Conservation (phyloP, 805 yeast species). For the Metschnikowia proteae region DNA sequence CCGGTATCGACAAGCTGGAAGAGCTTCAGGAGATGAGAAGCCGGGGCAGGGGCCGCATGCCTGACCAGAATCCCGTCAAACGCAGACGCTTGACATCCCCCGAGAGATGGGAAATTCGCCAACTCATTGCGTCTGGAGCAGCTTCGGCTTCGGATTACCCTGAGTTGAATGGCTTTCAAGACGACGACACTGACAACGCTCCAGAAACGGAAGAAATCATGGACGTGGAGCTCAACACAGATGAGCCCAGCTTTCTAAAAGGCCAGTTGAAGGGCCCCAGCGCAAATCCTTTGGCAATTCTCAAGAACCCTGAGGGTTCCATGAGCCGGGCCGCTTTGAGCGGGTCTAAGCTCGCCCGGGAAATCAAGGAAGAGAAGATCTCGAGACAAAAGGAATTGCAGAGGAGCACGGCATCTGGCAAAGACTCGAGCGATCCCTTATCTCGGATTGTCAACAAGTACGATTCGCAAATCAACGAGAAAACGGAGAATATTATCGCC, state of each 20-base stretch:
- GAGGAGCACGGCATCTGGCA: constrained; percentile 21
- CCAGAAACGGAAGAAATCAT: constrained; percentile 44
- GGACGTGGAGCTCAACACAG: constrained; percentile 69
- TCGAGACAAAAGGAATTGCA: constrained; percentile 48
- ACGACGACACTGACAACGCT: constrained; percentile 19
- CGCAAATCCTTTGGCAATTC: constrained; percentile 51
- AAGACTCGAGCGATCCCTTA: constrained; percentile 11
- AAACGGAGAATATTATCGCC: constrained; percentile 12
- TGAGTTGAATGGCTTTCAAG: constrained; percentile 37
- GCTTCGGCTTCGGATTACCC: constrained; percentile 66
- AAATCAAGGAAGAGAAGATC: constrained; percentile 56
- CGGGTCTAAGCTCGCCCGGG: constrained; percentile 67
- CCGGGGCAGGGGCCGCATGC: constrained; percentile 11
- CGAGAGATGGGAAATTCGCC: constrained; percentile 87
- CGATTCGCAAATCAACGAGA: constrained; percentile 9
- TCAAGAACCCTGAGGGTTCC: constrained; percentile 75
- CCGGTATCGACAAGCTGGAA: constrained; percentile 45
- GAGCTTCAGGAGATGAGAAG: constrained; percentile 18
- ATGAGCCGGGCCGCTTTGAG: constrained; percentile 68
- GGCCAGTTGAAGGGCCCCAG: constrained; percentile 45
- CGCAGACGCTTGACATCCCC: constrained; percentile 64
- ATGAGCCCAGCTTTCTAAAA: constrained; percentile 68
- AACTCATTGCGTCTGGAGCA: constrained; percentile 76
- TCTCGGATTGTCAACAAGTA: constrained; percentile 3
- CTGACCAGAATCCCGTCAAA: constrained; percentile 14